Percentiles rank a stretch among this genome's conserved stretches.
Evolutionary conservation across 371 early-diverging fungal species (phyloP).

Genomic region (Mucor saturninus): DNA sequence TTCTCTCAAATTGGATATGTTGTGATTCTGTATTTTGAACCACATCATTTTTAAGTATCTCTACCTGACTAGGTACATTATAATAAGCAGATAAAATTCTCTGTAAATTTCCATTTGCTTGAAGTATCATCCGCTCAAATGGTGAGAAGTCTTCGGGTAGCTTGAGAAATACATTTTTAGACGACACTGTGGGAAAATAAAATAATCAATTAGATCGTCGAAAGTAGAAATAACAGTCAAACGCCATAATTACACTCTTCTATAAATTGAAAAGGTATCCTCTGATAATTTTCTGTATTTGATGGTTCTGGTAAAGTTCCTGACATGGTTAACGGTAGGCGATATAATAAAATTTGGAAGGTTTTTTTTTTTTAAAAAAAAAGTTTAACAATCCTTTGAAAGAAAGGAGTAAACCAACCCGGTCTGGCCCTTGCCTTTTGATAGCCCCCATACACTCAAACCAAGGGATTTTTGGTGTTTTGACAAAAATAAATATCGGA

Average conservation of each 20-base stretch:
- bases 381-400: not conserved
- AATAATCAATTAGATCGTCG: slow-evolving; percentile 1
- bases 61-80: slow-evolving; percentile 49
- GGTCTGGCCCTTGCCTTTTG: slow-evolving; percentile 6
- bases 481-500: not conserved
- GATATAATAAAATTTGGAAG: not conserved
- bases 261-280: slow-evolving; percentile 44
- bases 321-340: slow-evolving; percentile 5
- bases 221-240: not conserved
- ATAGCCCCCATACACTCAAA: not conserved
- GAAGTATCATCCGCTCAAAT: slow-evolving; percentile 50
- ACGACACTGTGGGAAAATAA: slow-evolving; percentile 35
- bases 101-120: slow-evolving; percentile 51
- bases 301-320: slow-evolving; percentile 26
- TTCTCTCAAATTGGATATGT: slow-evolving; percentile 39
- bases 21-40: slow-evolving; percentile 7
- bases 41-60: slow-evolving; percentile 38
- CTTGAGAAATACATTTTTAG: slow-evolving; percentile 44
- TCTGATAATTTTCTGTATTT: slow-evolving; percentile 32
- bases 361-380: not conserved
- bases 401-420: slow-evolving; percentile 1
- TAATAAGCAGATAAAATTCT: slow-evolving; percentile 50
- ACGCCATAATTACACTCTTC: slow-evolving; percentile 40
- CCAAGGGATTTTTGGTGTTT: not conserved
- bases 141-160: slow-evolving; percentile 47